phyloP scores from a whole-genome alignment of 495 filamentous ascomycete species.

The Penicillium malachiteum region DNA sequence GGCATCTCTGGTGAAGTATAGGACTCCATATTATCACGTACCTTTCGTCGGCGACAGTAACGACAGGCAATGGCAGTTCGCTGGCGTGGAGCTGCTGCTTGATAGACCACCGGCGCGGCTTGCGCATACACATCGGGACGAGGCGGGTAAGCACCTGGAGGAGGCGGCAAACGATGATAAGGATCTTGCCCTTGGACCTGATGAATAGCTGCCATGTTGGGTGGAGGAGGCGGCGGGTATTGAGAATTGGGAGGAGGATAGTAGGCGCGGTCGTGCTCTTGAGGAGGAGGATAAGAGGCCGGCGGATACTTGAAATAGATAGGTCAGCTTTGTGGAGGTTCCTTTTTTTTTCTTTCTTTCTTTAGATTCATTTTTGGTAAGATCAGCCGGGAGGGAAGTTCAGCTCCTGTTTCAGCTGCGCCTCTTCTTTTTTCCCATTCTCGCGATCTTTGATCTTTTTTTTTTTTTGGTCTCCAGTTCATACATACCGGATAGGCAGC shows the following conservation, averaged over 20 bases:
- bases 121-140: constrained; percentile 46
- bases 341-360: background rate
- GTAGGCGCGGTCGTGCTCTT: constrained; percentile 38
- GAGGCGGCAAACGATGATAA: constrained; percentile 39
- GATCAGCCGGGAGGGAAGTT: background rate
- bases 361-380: background rate
- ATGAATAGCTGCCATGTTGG: constrained; percentile 44
- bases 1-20: no score
- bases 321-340: background rate
- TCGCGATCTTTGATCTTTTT: background rate
- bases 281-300: constrained; percentile 25
- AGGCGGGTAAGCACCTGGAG: constrained; percentile 37
- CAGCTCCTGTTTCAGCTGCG: background rate
- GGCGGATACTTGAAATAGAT: constrained; percentile 32
- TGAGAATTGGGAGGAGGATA: constrained; percentile 39
- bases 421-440: background rate
- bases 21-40: constrained; percentile 32
- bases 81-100: constrained; percentile 72
- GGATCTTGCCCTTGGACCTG: constrained; percentile 36
- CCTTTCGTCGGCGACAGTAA: constrained; percentile 80
- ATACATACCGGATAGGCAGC: constrained; percentile 43
- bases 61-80: constrained; percentile 82
- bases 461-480: background rate
- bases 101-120: constrained; percentile 53
- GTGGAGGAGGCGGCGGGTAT: constrained; percentile 21